phyloP scores from a whole-genome alignment of 164 flowering plant species.

The Echeveria elegans region DNA sequence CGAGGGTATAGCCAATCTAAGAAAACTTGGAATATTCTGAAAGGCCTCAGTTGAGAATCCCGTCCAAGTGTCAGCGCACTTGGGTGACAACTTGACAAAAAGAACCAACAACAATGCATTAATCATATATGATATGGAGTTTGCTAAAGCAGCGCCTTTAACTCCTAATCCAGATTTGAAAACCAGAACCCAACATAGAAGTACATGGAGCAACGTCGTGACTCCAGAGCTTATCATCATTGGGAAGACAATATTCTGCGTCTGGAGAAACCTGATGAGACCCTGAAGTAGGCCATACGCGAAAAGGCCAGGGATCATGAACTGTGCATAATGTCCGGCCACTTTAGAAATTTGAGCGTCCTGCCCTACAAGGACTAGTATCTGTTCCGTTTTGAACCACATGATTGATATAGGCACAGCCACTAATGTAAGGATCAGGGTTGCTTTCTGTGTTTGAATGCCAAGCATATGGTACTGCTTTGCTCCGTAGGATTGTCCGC shows the following conservation, averaged over 20 bases:
- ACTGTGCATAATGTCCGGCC: constrained; percentile 30
- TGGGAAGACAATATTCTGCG: constrained; percentile 41
- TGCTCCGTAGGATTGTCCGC: constrained; percentile 48
- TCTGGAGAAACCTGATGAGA: constrained; percentile 32
- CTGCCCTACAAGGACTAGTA: constrained; percentile 27
- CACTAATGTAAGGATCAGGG: constrained; percentile 26
- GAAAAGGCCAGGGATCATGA: constrained; percentile 35
- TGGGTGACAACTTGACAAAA: not conserved
- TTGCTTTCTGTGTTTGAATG: constrained; percentile 36
- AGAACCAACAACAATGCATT: constrained; percentile 25
- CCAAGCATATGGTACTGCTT: constrained; percentile 35
- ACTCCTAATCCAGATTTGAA: constrained; percentile 35
- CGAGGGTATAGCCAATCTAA: constrained; percentile 41
- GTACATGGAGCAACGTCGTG: constrained; percentile 25
- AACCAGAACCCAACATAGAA: constrained; percentile 32
- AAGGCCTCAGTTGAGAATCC: not conserved
- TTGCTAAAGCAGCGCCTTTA: constrained; percentile 45
- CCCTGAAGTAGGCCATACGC: constrained; percentile 39
- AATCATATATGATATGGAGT: constrained; percentile 31
- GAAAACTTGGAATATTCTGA: constrained; percentile 13
- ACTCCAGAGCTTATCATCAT: constrained; percentile 35
- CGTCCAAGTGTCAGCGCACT: not conserved
- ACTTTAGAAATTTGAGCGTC: constrained; percentile 26
- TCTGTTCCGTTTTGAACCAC: constrained; percentile 32
- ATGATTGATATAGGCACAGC: constrained; percentile 31